Evolutionary conservation across 2,329 filamentous ascomycete species (phyloP), one percentile per base, ranked within the genome.

Genomic region (Colletotrichum chlorophyti): DNA sequence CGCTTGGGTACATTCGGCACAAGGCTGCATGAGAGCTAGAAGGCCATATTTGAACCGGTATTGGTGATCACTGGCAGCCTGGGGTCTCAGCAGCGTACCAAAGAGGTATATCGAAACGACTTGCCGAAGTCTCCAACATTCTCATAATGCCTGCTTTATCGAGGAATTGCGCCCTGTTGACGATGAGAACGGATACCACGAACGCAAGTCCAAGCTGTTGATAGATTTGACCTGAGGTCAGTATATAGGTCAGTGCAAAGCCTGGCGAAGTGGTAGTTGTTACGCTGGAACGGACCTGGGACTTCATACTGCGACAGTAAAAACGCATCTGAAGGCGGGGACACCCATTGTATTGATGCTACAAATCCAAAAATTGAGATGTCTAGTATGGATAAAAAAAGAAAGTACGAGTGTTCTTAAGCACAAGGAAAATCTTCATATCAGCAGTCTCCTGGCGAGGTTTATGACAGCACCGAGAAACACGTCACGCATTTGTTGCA

Each of bases 121-220:
- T 31, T 61, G 83, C 80, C 57, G 50, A 81, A 83, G 26, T 74
- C 76, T 3, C 70, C 72, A 15, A 79, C 7, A 82, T 73, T 15
- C 74, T 65, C 5, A 73, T 79, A n/a, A 82, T 72, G 0, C 69
- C 67, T 3, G 53, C 61, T 15, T 67, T 63, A 15, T 69, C 65
- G 7, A 76, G 60, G 10, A 72, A 63, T 6, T 74, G n/a, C n/a
- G n/a, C n/a, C 60, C 3, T 66, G 64, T n/a, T 77, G 2, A 82
- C 68, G 3, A 83, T 73, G 0, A 81, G 81, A 3, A 83, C 73
- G 0, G 78, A 76, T 62, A 83, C 83, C 3, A 78, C 81, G 6
- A 82, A 65, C 0, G n/a, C n/a, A n/a, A n/a, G n/a, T n/a, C 80
- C 62, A 83, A 75, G 64, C 73, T 68, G 61, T 83, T 83, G 50